A percentile compares a stretch with the other conserved stretches of the same genome.
These are phyloP conservation scores for Sporothrix protearum DNA, from an alignment of 2,329 filamentous ascomycete genomes.

Conservation along the genomic window DNA sequence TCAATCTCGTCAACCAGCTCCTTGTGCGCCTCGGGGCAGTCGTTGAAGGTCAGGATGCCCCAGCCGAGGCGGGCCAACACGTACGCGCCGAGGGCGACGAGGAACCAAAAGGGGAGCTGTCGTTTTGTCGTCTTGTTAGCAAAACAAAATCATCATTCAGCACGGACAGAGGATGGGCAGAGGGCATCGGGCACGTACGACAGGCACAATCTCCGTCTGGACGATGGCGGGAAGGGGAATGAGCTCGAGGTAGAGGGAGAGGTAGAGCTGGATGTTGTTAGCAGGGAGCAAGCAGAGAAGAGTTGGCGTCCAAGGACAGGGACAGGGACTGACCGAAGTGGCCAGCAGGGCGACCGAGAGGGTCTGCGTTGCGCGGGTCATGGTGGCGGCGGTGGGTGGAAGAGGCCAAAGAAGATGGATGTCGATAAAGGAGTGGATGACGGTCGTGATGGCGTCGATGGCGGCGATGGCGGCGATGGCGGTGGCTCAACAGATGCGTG, in stretches of 20 bases:
- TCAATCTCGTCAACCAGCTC: conserved; percentile 86
- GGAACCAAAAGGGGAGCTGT: conserved; percentile 86
- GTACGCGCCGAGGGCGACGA: conserved; percentile 88
- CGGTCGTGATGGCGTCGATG: neutral
- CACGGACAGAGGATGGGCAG: neutral
- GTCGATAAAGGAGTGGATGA: neutral
- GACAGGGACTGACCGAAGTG: conserved; percentile 65
- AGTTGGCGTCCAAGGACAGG: too few species aligned
- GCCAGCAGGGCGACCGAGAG: conserved; percentile 83
- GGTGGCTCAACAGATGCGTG: neutral
- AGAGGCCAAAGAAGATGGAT: neutral
- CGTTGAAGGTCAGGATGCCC: conserved; percentile 94
- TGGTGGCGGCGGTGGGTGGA: conserved; percentile 44
- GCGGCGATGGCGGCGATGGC: neutral
- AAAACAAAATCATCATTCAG: neutral
- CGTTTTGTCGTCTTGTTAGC: neutral
- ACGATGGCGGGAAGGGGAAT: conserved; percentile 74
- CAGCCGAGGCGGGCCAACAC: conserved; percentile 87
- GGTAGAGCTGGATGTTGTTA: conserved; percentile 65
- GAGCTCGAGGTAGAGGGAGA: conserved; percentile 78
- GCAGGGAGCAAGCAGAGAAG: neutral
- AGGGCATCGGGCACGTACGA: conserved; percentile 59
- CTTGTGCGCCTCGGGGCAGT: conserved; percentile 84
- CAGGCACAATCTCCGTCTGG: conserved; percentile 81
- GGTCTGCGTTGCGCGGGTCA: conserved; percentile 93